Base-by-base conservation (phyloP, 2,329 filamentous ascomycete genomes). In the Trichoderma semiorbis region DNA sequence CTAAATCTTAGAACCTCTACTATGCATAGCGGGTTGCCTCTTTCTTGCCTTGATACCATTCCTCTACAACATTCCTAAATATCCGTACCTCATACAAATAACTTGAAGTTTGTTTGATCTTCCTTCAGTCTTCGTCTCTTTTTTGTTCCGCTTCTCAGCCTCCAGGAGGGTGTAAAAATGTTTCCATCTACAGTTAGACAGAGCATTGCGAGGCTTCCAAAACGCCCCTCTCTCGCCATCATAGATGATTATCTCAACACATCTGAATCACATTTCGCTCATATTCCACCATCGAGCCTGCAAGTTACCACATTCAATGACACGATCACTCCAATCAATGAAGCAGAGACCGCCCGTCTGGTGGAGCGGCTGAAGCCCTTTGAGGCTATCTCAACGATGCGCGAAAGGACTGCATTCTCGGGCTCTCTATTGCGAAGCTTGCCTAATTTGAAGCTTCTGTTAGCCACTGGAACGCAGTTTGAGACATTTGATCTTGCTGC, bases 391-490 rank as follows among this genome's bases (percentile, higher is more conserved):
- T 61, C 55, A 5, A n/a, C 65, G 26, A 14, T 69, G n/a, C 66
- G 55, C 7, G 55, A 72, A 63, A 30, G 71, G 3, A 72, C 68
- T 0, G 84, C 89, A 0, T 90, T 93, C 74, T 84, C 88, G 0
- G 82, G 79, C 2, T 80, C 83, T 0, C 80, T 92, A 0, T 82
- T 92, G 5, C 77, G 81, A 4, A 77, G 84, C 18, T 83, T 93
- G 0, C 90, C 90, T 0, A 91, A 92, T 62, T 82, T 92, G 3
- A 89, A 87, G 76, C 80, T 91, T 0, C 83, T 92, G 10, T 82
- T 92, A 14, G 90, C 88, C 2, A 91, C 89, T 0, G 89, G 88
- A 3, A 85, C 81, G 0, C 85, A 88, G 47, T 91, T 92, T 73
- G 84, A 86, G 69, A 84, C 84, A 2, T 88, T 92, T 71, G 90